Conservation (phyloP, 129 eudicot species). For the Tagetes patula region DNA sequence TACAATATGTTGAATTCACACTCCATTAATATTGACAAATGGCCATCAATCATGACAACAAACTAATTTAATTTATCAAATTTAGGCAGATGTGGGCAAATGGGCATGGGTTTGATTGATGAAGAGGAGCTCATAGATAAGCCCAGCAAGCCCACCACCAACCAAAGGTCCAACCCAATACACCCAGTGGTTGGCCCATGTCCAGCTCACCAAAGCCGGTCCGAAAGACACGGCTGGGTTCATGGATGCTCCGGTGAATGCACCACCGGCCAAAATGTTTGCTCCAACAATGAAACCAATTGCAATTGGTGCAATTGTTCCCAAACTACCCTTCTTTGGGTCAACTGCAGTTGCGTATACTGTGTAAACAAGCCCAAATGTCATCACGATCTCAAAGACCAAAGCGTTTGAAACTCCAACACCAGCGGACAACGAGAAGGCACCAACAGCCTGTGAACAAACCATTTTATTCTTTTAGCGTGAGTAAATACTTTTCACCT, state of each 20-base stretch:
- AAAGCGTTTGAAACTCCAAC: slow-evolving; percentile 46
- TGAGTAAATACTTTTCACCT: background rate
- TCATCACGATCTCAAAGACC: slow-evolving; percentile 57
- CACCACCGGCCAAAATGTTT: slow-evolving; percentile 61
- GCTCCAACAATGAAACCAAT: slow-evolving; percentile 65
- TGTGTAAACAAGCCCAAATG: slow-evolving; percentile 56
- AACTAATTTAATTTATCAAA: background rate
- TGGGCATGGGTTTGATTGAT: slow-evolving; percentile 54
- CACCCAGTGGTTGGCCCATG: slow-evolving; percentile 53
- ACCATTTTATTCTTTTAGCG: background rate
- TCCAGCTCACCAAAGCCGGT: slow-evolving; percentile 63
- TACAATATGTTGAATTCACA: slow-evolving; percentile 26
- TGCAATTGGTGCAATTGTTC: slow-evolving; percentile 55
- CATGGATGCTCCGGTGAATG: slow-evolving; percentile 66
- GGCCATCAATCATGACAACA: slow-evolving; percentile 4
- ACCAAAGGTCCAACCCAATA: slow-evolving; percentile 66
- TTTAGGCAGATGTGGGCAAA: slow-evolving; percentile 44
- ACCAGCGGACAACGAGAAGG: slow-evolving; percentile 46
- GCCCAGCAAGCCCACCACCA: slow-evolving; percentile 63
- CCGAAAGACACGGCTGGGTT: slow-evolving; percentile 64
- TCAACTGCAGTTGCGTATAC: slow-evolving; percentile 63
- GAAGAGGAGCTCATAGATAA: slow-evolving; percentile 49
- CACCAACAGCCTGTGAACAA: slow-evolving; percentile 37
- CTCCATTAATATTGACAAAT: slow-evolving; percentile 12
- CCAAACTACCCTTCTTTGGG: slow-evolving; percentile 55